Evolutionary conservation across 768 basidiomycete genomes (phyloP), one percentile per base, ranked within the genome.

Genomic region (Amanita jacksonii): DNA sequence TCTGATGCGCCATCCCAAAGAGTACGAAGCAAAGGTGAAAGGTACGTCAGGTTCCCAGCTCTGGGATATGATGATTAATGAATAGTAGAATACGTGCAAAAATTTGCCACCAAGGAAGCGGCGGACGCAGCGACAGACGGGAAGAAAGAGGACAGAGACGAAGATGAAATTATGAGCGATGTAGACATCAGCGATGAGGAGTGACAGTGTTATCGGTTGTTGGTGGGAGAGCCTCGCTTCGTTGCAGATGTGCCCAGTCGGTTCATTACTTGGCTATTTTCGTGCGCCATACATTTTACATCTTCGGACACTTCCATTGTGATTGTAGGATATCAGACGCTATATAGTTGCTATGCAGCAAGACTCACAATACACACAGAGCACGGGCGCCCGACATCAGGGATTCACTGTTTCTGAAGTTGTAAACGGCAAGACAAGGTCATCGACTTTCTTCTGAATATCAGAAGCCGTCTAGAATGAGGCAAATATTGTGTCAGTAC

Each of bases 1-100:
- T 28, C 76, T 98, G 50, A 92, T 98, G 89, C 85, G 94, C 22
- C 93, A 98, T 59, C 92, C 92, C 25, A 91, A 93, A 61, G 85
- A 90, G 50, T 99, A 99, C 55, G 91, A 94, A 51, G 74, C 74
- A 18, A 94, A 89, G 60, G 93, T 99, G 45, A 90, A 91, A 68
- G 90, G 89, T 30, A 20, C 24, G 19, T 38, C 22, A 32, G 23
- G 31, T 28, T 32, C 15, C 18, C 15, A 12, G n/a, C 13, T 23
- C 34, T 16, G 28, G 31, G 5, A 48, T 38, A 28, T 52, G 33
- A n/a, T 25, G 1, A 24, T 15, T 18, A n/a, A 31, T 20, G n/a
- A n/a, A n/a, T 42, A 28, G 12, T 36, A 93, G 92, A 96, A 55
- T 98, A 98, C 57, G 94, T 98, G n/a, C 83, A 88, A 53, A 74